Conservation (phyloP, 2,329 filamentous ascomycete species). For the Massarina eburnea region DNA sequence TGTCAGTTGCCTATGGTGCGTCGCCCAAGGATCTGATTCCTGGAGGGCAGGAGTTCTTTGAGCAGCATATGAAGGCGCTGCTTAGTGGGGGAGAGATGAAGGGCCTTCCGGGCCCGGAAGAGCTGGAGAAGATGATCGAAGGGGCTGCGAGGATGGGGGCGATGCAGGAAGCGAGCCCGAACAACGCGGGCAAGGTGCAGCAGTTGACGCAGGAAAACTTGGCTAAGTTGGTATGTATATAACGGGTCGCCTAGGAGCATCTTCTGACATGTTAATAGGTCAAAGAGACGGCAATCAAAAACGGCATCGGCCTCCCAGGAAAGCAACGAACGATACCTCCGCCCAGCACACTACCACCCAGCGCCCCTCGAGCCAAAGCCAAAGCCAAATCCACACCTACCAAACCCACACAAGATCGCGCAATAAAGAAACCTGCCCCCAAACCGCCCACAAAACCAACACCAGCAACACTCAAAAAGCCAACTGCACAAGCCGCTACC, state of each 20-base stretch:
- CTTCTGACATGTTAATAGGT: no score
- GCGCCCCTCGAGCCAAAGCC: slow-evolving; percentile 13
- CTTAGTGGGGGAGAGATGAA: slow-evolving; percentile 36
- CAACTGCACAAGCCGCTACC: slow-evolving; percentile 2
- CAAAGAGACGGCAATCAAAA: slow-evolving; percentile 42
- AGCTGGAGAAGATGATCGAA: slow-evolving; percentile 42
- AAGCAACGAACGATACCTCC: slow-evolving; percentile 30
- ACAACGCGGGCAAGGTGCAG: slow-evolving; percentile 29
- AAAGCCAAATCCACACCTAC: slow-evolving; percentile 30
- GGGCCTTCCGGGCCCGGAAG: slow-evolving; percentile 36
- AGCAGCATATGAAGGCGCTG: slow-evolving; percentile 37
- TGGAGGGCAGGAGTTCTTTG: slow-evolving; percentile 38
- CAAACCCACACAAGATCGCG: slow-evolving; percentile 24
- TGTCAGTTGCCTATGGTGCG: slow-evolving; percentile 48
- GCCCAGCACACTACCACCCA: slow-evolving; percentile 24
- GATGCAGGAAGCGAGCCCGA: slow-evolving; percentile 28
- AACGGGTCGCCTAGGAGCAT: no score
- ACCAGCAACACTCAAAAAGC: slow-evolving; percentile 4
- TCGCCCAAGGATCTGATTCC: slow-evolving; percentile 39
- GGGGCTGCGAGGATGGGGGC: slow-evolving; percentile 36
- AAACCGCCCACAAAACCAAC: slow-evolving; percentile 12
- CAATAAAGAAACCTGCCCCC: slow-evolving; percentile 8
- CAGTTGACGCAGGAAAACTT: slow-evolving; percentile 41
- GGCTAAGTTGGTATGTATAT: slow-evolving; percentile 30
- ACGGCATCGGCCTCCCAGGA: slow-evolving; percentile 35